Percentiles rank a stretch among this genome's conserved stretches.
Evolutionary conservation across 2,329 filamentous ascomycete genomes (phyloP).

Genomic region (Trichoderma harzianum): DNA sequence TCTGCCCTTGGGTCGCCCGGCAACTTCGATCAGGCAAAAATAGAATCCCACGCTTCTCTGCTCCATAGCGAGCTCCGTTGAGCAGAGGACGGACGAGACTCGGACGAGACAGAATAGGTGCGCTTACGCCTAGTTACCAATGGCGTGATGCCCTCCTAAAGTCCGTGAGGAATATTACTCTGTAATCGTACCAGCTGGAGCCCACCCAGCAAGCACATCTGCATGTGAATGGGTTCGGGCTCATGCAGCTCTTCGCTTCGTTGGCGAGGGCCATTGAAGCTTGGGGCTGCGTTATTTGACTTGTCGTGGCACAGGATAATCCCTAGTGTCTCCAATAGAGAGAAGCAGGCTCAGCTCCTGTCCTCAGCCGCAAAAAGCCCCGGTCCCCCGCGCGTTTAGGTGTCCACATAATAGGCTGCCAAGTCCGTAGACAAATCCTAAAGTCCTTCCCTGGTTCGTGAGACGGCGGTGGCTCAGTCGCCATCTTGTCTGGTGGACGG

Average conservation of each 20-base stretch:
- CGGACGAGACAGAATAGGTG: background rate
- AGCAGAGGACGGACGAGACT: background rate
- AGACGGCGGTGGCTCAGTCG: conserved; percentile 15
- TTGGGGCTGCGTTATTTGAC: conserved; percentile 8
- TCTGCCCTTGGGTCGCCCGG: background rate
- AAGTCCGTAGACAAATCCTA: background rate
- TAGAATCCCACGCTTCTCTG: conserved; percentile 8
- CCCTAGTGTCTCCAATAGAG: conserved; percentile 6
- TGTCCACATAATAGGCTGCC: conserved; percentile 13
- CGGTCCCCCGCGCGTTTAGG: conserved; percentile 5
- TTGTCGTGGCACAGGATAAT: conserved; percentile 1
- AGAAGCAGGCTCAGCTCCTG: conserved; percentile 13
- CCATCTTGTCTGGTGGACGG: conserved; percentile 1
- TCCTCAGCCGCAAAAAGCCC: conserved; percentile 17
- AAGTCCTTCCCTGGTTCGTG: background rate
- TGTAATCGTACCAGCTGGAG: background rate
- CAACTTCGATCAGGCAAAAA: background rate
- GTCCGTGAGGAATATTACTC: background rate
- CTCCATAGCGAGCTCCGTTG: background rate
- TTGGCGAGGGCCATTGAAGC: background rate
- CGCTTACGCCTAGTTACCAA: background rate
- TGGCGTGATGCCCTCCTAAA: background rate
- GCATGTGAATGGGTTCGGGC: background rate
- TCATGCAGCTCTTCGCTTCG: background rate
- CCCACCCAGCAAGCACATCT: background rate